Conservation (phyloP, 1,139 yeast species). For the Pichia terricola region DNA sequence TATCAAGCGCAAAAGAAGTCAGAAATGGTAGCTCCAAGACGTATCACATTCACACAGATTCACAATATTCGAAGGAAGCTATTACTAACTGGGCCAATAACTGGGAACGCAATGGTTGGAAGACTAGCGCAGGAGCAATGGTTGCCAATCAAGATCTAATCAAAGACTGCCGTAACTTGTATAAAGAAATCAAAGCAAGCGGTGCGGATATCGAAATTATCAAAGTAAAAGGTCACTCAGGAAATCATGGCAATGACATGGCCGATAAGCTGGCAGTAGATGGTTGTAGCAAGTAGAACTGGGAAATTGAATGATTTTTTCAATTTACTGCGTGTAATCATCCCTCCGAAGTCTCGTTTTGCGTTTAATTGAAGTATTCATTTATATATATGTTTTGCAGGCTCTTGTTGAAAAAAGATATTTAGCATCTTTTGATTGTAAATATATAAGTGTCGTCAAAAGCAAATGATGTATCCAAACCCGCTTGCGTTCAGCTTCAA, state of each 20-base stretch:
- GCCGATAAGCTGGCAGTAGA: slow-evolving; percentile 69
- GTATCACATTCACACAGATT: slow-evolving; percentile 37
- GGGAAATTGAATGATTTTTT: too few species aligned
- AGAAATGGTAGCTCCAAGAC: slow-evolving; percentile 1
- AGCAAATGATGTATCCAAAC: too few species aligned
- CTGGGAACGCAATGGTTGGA: slow-evolving; percentile 52
- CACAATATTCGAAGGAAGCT: slow-evolving; percentile 42
- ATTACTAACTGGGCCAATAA: slow-evolving; percentile 39
- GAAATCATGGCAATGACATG: slow-evolving; percentile 58
- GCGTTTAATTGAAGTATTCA: too few species aligned
- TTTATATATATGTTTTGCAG: too few species aligned
- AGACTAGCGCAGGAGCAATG: slow-evolving; percentile 30
- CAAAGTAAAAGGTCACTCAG: slow-evolving; percentile 70
- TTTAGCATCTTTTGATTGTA: too few species aligned
- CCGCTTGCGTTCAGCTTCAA: too few species aligned
- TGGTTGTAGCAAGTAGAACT: slow-evolving; percentile 33
- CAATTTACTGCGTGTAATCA: too few species aligned
- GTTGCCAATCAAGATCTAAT: slow-evolving; percentile 49
- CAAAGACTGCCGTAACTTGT: slow-evolving; percentile 22
- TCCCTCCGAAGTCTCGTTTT: too few species aligned
- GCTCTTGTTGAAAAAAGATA: too few species aligned
- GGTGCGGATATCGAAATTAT: slow-evolving; percentile 19
- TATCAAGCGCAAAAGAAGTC: slow-evolving; percentile 25
- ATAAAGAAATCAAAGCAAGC: slow-evolving; percentile 7
- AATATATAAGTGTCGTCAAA: too few species aligned